Conservation (phyloP, 495 filamentous ascomycete species). For the Friedmanniomyces simplex region DNA sequence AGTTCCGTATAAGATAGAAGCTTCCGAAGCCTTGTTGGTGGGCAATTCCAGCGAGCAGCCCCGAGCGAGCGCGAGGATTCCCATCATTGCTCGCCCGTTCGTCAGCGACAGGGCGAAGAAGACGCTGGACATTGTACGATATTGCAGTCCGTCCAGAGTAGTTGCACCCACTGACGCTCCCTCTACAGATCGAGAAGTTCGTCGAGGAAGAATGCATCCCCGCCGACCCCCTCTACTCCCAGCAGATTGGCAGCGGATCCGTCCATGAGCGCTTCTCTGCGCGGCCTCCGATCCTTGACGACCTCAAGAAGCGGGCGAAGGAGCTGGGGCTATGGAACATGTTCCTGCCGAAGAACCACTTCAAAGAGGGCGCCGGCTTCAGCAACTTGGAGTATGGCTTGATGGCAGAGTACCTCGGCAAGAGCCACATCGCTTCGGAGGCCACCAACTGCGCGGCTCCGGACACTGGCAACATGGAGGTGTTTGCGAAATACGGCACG, state of each 20-base stretch:
- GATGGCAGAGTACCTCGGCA: slow-evolving; percentile 37
- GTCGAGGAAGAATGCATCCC: slow-evolving; percentile 89
- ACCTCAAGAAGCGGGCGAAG: slow-evolving; percentile 74
- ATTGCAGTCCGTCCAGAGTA: neutral
- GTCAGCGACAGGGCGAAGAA: slow-evolving; percentile 76
- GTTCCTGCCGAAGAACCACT: slow-evolving; percentile 91
- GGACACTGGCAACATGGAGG: slow-evolving; percentile 39
- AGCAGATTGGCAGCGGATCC: slow-evolving; percentile 62
- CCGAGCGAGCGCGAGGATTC: slow-evolving; percentile 28
- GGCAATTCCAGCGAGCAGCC: slow-evolving; percentile 24
- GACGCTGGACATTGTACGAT: slow-evolving; percentile 52
- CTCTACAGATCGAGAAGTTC: slow-evolving; percentile 75
- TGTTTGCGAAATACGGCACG: slow-evolving; percentile 37
- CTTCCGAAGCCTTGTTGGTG: slow-evolving; percentile 19
- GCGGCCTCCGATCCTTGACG: slow-evolving; percentile 73
- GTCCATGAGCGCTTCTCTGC: slow-evolving; percentile 58
- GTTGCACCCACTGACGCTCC: neutral
- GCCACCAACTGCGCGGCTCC: slow-evolving; percentile 37
- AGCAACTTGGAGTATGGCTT: slow-evolving; percentile 37
- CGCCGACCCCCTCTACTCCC: slow-evolving; percentile 65
- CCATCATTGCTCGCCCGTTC: slow-evolving; percentile 32
- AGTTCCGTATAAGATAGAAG: slow-evolving; percentile 20
- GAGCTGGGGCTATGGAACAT: slow-evolving; percentile 94
- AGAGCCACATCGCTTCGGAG: slow-evolving; percentile 33
- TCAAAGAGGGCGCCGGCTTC: slow-evolving; percentile 72